Evolutionary conservation across 2,329 filamentous ascomycete species (phyloP).

Genomic region (Pseudocercospora cruenta): DNA sequence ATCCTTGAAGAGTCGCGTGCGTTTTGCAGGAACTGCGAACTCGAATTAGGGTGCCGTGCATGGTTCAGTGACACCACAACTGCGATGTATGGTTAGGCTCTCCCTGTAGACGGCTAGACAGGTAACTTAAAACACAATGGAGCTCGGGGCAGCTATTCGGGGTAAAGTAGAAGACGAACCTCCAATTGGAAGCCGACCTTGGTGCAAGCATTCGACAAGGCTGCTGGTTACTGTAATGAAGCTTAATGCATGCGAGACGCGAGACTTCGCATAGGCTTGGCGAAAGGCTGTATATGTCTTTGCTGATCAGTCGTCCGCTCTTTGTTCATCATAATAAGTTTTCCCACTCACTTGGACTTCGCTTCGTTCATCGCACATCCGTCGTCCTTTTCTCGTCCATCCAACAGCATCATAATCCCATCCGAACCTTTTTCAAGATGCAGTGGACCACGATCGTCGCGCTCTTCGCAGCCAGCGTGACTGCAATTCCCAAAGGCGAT

Average conservation of each 20-base stretch:
- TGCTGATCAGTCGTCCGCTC: not conserved
- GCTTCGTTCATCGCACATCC: not conserved
- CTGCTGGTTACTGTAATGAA: not conserved
- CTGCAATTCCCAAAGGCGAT: not conserved
- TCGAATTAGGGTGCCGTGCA: not conserved
- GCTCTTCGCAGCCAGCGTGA: not conserved
- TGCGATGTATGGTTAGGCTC: not conserved
- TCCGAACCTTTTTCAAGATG: not conserved
- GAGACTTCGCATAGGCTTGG: not conserved
- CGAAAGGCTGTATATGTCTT: not conserved
- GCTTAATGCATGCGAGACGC: not conserved
- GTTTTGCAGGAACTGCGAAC: not conserved
- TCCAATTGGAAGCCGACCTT: not conserved
- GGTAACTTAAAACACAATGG: not conserved
- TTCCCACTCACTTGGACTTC: not conserved
- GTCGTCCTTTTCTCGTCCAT: not conserved
- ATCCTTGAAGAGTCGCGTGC: not conserved
- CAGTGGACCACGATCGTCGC: not conserved
- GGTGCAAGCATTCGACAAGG: conserved; percentile 2
- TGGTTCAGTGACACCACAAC: not conserved
- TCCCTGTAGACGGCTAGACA: not conserved
- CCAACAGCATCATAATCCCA: not conserved
- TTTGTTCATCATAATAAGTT: not conserved
- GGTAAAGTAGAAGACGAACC: not conserved
- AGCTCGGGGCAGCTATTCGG: not conserved